A percentile compares a stretch with the other conserved stretches of the same genome.
These are phyloP conservation scores for Leucocoprinus birnbaumii DNA, from an alignment of 768 basidiomycete species.

Conservation along the genomic window DNA sequence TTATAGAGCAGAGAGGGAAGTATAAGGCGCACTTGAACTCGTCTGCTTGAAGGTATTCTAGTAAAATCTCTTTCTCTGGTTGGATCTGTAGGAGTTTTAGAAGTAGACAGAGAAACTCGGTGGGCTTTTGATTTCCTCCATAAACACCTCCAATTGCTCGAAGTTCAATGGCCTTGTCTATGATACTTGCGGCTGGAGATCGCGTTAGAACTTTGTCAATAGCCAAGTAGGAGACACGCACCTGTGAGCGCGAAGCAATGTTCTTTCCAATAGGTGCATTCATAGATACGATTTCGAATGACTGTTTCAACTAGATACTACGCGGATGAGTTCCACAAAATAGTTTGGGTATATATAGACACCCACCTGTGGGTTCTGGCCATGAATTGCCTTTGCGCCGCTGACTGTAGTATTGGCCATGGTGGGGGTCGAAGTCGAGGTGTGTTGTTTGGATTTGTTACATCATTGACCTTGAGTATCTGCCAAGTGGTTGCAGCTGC, in stretches of 20 bases:
- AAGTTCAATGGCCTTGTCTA: conserved; percentile 88
- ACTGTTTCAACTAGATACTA: conserved; percentile 95
- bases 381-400: conserved; percentile 89
- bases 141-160: conserved; percentile 90
- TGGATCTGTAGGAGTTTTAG: conserved; percentile 96
- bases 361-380: conserved; percentile 91
- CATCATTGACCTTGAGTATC: not conserved
- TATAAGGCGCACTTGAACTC: conserved; percentile 88
- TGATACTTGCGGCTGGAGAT: conserved; percentile 78
- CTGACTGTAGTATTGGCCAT: conserved; percentile 95
- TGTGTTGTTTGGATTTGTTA: conserved; percentile 11
- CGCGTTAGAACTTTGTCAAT: not conserved
- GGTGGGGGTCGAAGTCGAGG: conserved; percentile 8
- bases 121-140: conserved; percentile 85
- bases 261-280: conserved; percentile 95
- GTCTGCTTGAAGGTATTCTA: conserved; percentile 94
- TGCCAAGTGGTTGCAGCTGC: not conserved
- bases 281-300: conserved; percentile 94
- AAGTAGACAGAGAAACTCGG: conserved; percentile 88
- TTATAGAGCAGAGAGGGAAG: conserved; percentile 2
- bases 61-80: conserved; percentile 94
- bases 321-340: conserved; percentile 16
- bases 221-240: too few relatives aligned
- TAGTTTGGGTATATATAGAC: not conserved
- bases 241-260: conserved; percentile 97